A percentile compares a stretch with the other conserved stretches of the same genome.
Evolutionary conservation across 306 rosid genomes (phyloP).

Genomic region (Glycine latifolia): DNA sequence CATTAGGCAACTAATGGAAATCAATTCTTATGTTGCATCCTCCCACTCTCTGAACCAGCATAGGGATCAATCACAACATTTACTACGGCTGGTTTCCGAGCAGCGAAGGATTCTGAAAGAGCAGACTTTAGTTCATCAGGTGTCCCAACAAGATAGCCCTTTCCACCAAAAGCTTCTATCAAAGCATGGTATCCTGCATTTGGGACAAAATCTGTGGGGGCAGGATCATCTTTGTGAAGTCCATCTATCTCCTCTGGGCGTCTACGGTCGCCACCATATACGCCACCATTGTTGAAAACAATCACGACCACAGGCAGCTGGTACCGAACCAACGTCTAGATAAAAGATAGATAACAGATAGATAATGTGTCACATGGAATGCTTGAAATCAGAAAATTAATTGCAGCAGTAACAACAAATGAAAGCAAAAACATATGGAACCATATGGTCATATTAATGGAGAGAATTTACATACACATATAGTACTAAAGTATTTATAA

Average conservation of each 20-base stretch:
- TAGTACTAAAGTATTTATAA: not conserved
- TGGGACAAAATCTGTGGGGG: slow-evolving; percentile 90
- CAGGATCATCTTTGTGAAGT: slow-evolving; percentile 89
- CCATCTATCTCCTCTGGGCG: slow-evolving; percentile 74
- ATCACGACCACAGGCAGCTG: slow-evolving; percentile 88
- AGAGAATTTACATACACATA: slow-evolving; percentile 13
- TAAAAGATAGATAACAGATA: slow-evolving; percentile 16
- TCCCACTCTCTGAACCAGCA: slow-evolving; percentile 96
- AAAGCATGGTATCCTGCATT: slow-evolving; percentile 76
- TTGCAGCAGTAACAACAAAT: slow-evolving; percentile 19
- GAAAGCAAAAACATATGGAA: slow-evolving; percentile 22
- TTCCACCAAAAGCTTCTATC: slow-evolving; percentile 99
- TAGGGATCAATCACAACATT: slow-evolving; percentile 84
- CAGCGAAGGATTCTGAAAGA: slow-evolving; percentile 78
- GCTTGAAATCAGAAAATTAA: slow-evolving; percentile 26
- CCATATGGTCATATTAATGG: slow-evolving; percentile 14
- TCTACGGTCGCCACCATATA: slow-evolving; percentile 55
- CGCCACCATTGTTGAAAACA: slow-evolving; percentile 92
- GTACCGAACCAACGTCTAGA: slow-evolving; percentile 93
- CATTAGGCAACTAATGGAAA: not conserved
- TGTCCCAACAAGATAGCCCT: slow-evolving; percentile 77
- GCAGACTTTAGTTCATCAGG: slow-evolving; percentile 83
- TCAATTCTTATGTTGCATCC: slow-evolving; percentile 92
- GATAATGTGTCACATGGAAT: not conserved
- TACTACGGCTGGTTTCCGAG: slow-evolving; percentile 81